Evolutionary conservation across 1,139 yeast genomes (phyloP).

Genomic region (Tardiomyces blankii): DNA sequence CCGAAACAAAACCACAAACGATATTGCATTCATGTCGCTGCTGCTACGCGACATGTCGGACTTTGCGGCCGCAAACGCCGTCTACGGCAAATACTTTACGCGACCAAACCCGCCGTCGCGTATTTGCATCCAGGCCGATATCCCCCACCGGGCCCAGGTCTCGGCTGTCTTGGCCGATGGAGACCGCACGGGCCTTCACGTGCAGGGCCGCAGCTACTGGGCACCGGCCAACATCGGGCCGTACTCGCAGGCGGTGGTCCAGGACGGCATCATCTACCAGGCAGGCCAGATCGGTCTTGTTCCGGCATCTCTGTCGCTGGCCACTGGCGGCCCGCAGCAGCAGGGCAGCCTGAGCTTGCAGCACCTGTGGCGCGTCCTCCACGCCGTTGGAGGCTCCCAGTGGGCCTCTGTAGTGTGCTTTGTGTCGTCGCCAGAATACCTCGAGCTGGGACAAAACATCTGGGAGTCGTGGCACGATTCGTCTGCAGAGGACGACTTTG

Average conservation of each 20-base stretch:
- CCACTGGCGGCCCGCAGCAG: conserved; percentile 3
- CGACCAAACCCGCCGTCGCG: conserved; percentile 76
- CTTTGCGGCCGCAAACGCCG: conserved; percentile 48
- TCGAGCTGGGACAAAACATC: not conserved
- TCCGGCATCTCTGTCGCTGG: conserved; percentile 52
- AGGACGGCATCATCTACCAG: conserved; percentile 43
- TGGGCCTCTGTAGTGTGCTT: not conserved
- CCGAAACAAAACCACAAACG: conserved; percentile 9
- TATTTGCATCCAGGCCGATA: conserved; percentile 58
- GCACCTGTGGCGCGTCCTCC: conserved; percentile 45
- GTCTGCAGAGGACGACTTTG: not conserved
- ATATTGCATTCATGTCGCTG: conserved; percentile 48
- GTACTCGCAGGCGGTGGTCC: conserved; percentile 72
- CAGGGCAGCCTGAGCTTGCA: conserved; percentile 54
- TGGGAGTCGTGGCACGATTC: not conserved
- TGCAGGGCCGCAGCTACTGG: conserved; percentile 91
- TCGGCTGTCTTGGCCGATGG: conserved; percentile 17
- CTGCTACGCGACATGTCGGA: conserved; percentile 52
- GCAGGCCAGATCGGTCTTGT: conserved; percentile 89
- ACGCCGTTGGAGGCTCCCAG: conserved; percentile 2
- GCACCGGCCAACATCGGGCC: conserved; percentile 98
- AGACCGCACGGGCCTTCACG: conserved; percentile 53
- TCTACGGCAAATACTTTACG: conserved; percentile 46
- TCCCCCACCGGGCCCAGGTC: conserved; percentile 40
- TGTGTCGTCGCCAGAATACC: not conserved